Evolutionary conservation across 192 early-diverging fungal genomes (phyloP).

Genomic region (Mortierella antarctica): DNA sequence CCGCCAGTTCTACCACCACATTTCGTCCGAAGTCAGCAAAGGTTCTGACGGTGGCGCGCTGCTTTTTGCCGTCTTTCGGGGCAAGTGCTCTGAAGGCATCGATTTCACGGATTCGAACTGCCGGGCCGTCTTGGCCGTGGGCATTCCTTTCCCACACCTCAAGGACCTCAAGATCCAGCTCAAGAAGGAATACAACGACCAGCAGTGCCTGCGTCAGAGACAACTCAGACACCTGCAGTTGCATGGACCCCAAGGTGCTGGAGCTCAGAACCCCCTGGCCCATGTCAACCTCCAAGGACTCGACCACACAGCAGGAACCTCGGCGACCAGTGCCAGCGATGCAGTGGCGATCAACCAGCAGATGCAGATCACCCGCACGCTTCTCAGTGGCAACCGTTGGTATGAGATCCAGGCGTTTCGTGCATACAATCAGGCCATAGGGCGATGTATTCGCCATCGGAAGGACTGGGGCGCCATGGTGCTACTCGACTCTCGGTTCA

Average conservation of each 20-base stretch:
- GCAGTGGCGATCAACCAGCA: not conserved
- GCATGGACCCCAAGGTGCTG: not conserved
- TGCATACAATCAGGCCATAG: slow-evolving; percentile 73
- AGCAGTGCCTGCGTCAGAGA: slow-evolving; percentile 2
- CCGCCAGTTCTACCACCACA: slow-evolving; percentile 56
- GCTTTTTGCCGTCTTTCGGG: slow-evolving; percentile 78
- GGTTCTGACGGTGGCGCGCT: slow-evolving; percentile 57
- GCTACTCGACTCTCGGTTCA: slow-evolving; percentile 65
- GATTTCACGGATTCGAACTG: slow-evolving; percentile 76
- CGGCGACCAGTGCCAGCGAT: not conserved
- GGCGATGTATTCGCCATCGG: slow-evolving; percentile 68
- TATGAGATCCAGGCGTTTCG: slow-evolving; percentile 71
- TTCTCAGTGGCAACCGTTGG: slow-evolving; percentile 65
- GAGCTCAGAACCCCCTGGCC: not conserved
- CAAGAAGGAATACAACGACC: slow-evolving; percentile 54
- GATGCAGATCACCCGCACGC: not conserved
- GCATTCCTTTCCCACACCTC: slow-evolving; percentile 67
- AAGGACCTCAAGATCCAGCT: slow-evolving; percentile 68
- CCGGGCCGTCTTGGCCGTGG: slow-evolving; percentile 72
- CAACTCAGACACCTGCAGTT: not conserved
- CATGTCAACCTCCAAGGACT: slow-evolving; percentile 18
- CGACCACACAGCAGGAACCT: slow-evolving; percentile 16
- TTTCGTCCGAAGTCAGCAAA: slow-evolving; percentile 31
- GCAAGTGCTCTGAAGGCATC: slow-evolving; percentile 80
- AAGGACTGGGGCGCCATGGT: slow-evolving; percentile 76